Evolutionary conservation across 108 stramenopile genomes (phyloP), one percentile per base, ranked within the genome.

Genomic region (Conticribra guillardii): DNA sequence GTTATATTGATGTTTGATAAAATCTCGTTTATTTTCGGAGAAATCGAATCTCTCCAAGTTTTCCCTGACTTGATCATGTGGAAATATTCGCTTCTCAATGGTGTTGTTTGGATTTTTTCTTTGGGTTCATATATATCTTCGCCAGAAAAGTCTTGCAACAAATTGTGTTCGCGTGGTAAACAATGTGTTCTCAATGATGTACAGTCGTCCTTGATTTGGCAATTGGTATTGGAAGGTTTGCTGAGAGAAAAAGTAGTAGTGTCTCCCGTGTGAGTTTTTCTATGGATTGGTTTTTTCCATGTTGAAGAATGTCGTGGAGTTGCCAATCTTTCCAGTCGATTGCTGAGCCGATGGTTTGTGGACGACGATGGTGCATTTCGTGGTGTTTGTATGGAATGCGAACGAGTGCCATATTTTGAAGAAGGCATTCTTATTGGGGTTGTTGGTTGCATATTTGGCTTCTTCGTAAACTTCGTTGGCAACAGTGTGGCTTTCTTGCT

Each of bases 1-100:
- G 31, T 11, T 32, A 57, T 7, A 3, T 26, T 29, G 4, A 60
- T 60, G 14, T 34, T 21, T 4, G 34, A 60, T 34, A 60, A 60
- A 11, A 44, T 2, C 37, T 49, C 26, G 62, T 63, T 49, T 14
- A 63, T 47, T 28, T 63, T 63, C 0, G 62, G 62, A 7, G 62
- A 48, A 14, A 49, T 16, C 7, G 30, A 44, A 8, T 17, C 3
- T 11, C 29, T 63, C 62, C 46, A 48, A 17, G 0, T 29, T 18
- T 26, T 30, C 29, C 59, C 45, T 60, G 41, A 7, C 16, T 23
- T 15, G 14, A 32, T 16, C 16, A 56, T 56, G 9, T 18, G 30
- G 23, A 32, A 15, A 18, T 32, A 14, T 29, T 32, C 7, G 7
- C 3, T 56, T n/a, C 29, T 8, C 55, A 56, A 31, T n/a, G n/a